Percentiles rank a stretch among this genome's conserved stretches.
These are phyloP conservation scores for Pleurostoma richardsiae DNA, from an alignment of 2,329 filamentous ascomycete species.

Conservation along the genomic window DNA sequence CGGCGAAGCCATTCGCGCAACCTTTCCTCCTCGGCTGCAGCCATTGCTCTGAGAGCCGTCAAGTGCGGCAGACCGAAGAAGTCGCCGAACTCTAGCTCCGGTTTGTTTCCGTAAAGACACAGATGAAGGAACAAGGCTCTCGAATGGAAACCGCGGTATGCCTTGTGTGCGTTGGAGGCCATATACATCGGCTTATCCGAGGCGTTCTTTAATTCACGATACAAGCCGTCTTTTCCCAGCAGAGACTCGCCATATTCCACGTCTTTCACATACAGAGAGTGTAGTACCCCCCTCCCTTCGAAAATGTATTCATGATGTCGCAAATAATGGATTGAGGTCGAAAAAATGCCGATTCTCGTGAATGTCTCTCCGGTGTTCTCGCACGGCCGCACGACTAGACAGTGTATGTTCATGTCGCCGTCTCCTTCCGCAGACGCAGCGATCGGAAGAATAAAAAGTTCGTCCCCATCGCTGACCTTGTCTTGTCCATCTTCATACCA, in stretches of 20 bases:
- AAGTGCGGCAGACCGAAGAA: not conserved
- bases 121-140: slow-evolving; percentile 11
- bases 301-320: not conserved
- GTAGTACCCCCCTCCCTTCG: not conserved
- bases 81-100: slow-evolving; percentile 18
- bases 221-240: not conserved
- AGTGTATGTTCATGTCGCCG: not conserved
- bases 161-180: not conserved
- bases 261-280: not conserved
- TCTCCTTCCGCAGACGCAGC: not conserved
- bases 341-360: not conserved
- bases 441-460: not conserved
- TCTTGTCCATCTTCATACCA: not conserved
- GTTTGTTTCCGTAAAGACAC: slow-evolving; percentile 31
- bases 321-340: not conserved
- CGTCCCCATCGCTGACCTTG: not conserved
- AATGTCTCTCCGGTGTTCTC: not conserved
- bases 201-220: not conserved
- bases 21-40: not conserved
- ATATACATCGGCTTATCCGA: not conserved
- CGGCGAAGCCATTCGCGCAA: not conserved
- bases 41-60: not conserved
- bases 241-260: not conserved
- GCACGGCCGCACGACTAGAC: not conserved
- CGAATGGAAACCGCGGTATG: not conserved